Conservation (phyloP, 306 rosid genomes). For the Sesbania bispinosa region DNA sequence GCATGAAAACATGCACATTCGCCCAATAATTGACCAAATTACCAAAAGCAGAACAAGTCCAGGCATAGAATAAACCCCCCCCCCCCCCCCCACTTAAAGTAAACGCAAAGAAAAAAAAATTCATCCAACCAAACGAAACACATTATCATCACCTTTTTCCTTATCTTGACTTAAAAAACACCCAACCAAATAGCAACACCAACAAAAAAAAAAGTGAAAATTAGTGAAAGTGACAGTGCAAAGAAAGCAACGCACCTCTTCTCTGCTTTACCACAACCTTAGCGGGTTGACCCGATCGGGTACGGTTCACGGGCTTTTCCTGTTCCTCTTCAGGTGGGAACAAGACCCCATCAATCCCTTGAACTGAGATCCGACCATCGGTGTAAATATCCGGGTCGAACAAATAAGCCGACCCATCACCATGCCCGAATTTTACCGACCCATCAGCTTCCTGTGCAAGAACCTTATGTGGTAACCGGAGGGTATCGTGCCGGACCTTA, state of each 20-base stretch:
- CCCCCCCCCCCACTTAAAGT: constrained; percentile 8
- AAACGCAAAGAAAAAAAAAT: constrained; percentile 18
- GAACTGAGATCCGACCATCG: constrained; percentile 78
- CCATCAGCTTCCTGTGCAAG: constrained; percentile 78
- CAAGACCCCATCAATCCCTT: constrained; percentile 78
- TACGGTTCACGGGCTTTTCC: constrained; percentile 27
- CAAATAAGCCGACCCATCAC: constrained; percentile 69
- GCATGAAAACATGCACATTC: not conserved
- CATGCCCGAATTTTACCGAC: constrained; percentile 70
- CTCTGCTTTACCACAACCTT: constrained; percentile 58
- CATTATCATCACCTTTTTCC: constrained; percentile 26
- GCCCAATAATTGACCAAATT: not conserved
- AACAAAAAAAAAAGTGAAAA: not conserved
- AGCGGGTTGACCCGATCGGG: constrained; percentile 47
- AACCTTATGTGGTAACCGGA: constrained; percentile 67
- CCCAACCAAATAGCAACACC: constrained; percentile 21
- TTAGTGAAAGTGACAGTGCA: not conserved
- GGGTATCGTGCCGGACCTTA: constrained; percentile 62
- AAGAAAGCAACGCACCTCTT: constrained; percentile 59
- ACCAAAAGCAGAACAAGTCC: not conserved
- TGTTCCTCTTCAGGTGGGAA: constrained; percentile 46
- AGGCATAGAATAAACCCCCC: constrained; percentile 7
- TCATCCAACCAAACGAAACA: not conserved
- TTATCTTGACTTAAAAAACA: constrained; percentile 22
- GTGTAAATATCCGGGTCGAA: constrained; percentile 84